Conservation (phyloP, 331 rosid species). For the Telfairia occidentalis region DNA sequence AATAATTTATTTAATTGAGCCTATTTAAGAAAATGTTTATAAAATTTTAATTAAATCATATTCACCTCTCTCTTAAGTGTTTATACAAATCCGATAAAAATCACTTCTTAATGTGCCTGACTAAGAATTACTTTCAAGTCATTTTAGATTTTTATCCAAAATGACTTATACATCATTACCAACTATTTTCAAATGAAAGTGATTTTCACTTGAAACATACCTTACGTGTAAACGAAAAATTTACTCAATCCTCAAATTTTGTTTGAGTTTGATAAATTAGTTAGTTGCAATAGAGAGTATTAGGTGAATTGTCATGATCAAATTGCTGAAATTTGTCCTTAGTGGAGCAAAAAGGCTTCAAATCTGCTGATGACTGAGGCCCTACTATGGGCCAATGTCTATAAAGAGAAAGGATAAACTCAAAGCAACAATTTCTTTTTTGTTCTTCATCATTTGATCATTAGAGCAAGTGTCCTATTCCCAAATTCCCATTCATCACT, state of each 20-base stretch:
- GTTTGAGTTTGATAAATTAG: slow-evolving; percentile 1
- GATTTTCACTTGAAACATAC: too few relatives aligned
- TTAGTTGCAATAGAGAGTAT: slow-evolving; percentile 14
- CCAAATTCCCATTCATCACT: background rate
- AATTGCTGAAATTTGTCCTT: slow-evolving; percentile 37
- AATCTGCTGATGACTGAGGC: slow-evolving; percentile 21
- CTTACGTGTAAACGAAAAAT: too few relatives aligned
- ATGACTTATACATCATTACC: too few relatives aligned
- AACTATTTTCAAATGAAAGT: too few relatives aligned
- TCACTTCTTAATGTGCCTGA: too few relatives aligned
- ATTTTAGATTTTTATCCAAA: too few relatives aligned
- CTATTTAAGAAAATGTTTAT: too few relatives aligned
- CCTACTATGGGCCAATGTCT: slow-evolving; percentile 52
- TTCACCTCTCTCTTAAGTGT: too few relatives aligned
- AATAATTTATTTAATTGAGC: too few relatives aligned
- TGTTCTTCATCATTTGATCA: slow-evolving; percentile 16
- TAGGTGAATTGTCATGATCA: slow-evolving; percentile 48
- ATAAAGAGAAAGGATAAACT: background rate
- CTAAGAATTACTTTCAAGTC: too few relatives aligned
- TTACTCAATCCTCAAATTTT: background rate
- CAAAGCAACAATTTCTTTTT: background rate
- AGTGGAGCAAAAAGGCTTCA: slow-evolving; percentile 16
- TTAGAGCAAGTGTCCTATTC: slow-evolving; percentile 38
- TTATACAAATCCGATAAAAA: too few relatives aligned
- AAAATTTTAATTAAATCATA: too few relatives aligned